A percentile compares a stretch with the other conserved stretches of the same genome.
These are phyloP conservation scores for Blastocystis sp. DNA, from an alignment of 352 stramenopile genomes.

Conservation along the genomic window DNA sequence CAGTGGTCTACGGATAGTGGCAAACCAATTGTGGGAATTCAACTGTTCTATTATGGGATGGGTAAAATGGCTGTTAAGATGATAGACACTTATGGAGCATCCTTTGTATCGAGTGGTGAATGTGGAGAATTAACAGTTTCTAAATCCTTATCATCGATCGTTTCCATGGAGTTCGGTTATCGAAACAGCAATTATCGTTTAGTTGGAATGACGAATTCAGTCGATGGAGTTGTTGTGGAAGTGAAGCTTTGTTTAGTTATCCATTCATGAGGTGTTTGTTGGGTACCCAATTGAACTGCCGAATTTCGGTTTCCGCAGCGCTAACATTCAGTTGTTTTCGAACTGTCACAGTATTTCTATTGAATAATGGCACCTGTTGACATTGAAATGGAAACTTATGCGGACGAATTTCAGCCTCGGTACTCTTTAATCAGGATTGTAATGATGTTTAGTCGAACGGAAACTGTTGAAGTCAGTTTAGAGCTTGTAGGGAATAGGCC, in stretches of 20 bases:
- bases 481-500: not conserved
- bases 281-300: too few species aligned
- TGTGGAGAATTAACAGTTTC: slow-evolving; percentile 10
- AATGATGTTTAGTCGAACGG: not conserved
- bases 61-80: slow-evolving; percentile 4
- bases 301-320: not conserved
- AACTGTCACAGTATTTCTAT: not conserved
- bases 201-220: not conserved
- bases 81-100: not conserved
- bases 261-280: slow-evolving; percentile 35
- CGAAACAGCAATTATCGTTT: not conserved
- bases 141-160: not conserved
- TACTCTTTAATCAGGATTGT: not conserved
- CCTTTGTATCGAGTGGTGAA: not conserved
- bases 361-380: not conserved
- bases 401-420: too few species aligned
- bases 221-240: not conserved
- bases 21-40: slow-evolving; percentile 21
- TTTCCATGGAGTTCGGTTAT: slow-evolving; percentile 35
- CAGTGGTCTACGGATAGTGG: not conserved
- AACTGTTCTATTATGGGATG: slow-evolving; percentile 53
- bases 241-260: slow-evolving; percentile 40
- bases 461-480: not conserved
- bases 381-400: not conserved
- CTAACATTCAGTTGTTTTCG: not conserved